These are phyloP conservation scores for Catharanthus roseus DNA, from an alignment of 257 asterid genomes.

Conservation along the genomic window DNA sequence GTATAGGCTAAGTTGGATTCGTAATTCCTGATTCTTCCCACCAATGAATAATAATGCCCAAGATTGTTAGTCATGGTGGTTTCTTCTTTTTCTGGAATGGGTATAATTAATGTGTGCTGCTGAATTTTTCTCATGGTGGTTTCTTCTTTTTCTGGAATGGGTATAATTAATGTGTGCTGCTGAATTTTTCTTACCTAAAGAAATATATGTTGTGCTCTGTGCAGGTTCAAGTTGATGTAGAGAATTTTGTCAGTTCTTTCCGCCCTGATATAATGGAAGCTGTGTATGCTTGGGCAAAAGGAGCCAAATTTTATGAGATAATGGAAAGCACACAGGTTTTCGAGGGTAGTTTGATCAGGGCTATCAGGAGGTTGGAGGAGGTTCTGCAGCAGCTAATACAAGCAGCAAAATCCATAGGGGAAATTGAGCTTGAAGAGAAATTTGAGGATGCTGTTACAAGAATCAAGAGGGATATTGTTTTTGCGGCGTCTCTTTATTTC, in stretches of 20 bases:
- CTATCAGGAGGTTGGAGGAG: constrained; percentile 94
- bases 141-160: background rate
- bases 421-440: constrained; percentile 71
- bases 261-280: constrained; percentile 98
- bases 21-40: background rate
- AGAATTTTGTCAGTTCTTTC: constrained; percentile 78
- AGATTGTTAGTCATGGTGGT: background rate
- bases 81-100: background rate
- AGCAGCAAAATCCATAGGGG: constrained; percentile 92
- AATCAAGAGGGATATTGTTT: constrained; percentile 97
- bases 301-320: constrained; percentile 83
- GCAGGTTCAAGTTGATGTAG: constrained; percentile 90
- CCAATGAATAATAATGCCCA: background rate
- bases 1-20: background rate
- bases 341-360: constrained; percentile 98
- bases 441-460: constrained; percentile 85
- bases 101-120: background rate
- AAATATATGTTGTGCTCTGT: background rate
- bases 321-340: constrained; percentile 92
- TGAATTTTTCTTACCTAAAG: background rate
- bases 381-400: constrained; percentile 89
- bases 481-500: constrained; percentile 91
- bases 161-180: background rate
- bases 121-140: background rate
- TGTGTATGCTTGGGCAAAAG: constrained; percentile 87